Percentiles rank a stretch among this genome's conserved stretches.
phyloP scores from a whole-genome alignment of 495 filamentous ascomycete species.

The Penicillium paxilli region DNA sequence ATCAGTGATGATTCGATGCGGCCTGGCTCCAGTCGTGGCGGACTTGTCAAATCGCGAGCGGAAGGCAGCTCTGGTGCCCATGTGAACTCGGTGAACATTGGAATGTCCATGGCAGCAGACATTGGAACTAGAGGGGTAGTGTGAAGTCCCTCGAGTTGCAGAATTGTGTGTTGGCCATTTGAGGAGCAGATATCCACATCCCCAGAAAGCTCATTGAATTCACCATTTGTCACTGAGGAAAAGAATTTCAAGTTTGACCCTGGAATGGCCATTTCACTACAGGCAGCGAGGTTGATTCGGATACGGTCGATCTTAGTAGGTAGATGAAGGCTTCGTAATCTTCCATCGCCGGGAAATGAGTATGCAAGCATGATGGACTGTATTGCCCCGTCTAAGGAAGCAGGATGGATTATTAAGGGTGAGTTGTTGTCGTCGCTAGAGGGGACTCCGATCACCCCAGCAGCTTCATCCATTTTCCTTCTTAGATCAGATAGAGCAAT shows the following conservation, averaged over 20 bases:
- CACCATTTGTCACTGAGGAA: conserved; percentile 11
- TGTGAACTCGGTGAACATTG: conserved; percentile 20
- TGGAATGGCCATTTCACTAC: neutral
- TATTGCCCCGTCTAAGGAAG: conserved; percentile 39
- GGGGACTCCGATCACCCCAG: conserved; percentile 14
- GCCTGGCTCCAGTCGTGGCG: neutral
- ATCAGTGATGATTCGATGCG: conserved; percentile 1
- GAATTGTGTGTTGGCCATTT: conserved; percentile 12
- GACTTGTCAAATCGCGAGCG: neutral
- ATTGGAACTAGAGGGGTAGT: conserved; percentile 23
- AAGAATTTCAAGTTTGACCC: conserved; percentile 2
- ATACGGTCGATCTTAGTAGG: conserved; percentile 44
- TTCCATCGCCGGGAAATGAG: conserved; percentile 35
- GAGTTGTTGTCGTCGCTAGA: neutral
- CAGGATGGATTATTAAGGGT: conserved; percentile 33
- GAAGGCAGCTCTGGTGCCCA: conserved; percentile 20
- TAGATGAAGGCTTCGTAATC: conserved; percentile 19
- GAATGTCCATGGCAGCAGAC: conserved; percentile 17
- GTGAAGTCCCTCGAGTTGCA: conserved; percentile 28
- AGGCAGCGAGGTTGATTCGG: conserved; percentile 29
- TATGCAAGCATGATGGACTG: conserved; percentile 44
- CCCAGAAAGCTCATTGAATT: conserved; percentile 23
- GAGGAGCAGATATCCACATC: conserved; percentile 25
- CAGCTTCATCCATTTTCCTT: conserved; percentile 25
- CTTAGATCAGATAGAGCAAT: conserved; percentile 17